These are phyloP conservation scores for Aquanectria penicillioides DNA, from an alignment of 2,329 filamentous ascomycete species.

Conservation along the genomic window DNA sequence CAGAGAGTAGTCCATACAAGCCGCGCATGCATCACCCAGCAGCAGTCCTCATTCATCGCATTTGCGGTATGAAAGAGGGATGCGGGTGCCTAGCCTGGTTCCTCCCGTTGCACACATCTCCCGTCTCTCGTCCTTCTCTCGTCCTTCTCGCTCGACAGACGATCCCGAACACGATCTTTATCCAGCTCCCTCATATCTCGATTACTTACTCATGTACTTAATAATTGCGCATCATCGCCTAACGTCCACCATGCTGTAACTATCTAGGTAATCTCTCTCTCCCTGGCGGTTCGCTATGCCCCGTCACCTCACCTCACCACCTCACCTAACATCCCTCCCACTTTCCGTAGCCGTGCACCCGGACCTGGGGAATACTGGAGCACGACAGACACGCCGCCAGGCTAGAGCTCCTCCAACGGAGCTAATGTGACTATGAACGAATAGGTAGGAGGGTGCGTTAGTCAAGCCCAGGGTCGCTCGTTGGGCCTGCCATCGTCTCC, in stretches of 20 bases:
- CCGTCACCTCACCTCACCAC: background rate
- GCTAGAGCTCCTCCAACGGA: background rate
- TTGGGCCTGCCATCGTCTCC: constrained; percentile 14
- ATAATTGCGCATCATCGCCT: too few species aligned
- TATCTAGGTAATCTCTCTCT: too few species aligned
- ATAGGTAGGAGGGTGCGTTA: constrained; percentile 12
- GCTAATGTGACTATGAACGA: constrained; percentile 11
- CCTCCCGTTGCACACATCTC: background rate
- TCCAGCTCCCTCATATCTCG: too few species aligned
- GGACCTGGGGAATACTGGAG: constrained; percentile 31
- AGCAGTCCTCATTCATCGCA: background rate
- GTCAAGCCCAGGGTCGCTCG: constrained; percentile 28
- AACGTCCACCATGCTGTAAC: too few species aligned
- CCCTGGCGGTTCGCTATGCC: too few species aligned
- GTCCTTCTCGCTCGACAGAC: too few species aligned
- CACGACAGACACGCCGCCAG: background rate
- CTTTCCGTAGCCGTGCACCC: constrained; percentile 25
- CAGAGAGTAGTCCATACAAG: background rate
- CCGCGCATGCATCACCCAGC: constrained; percentile 4
- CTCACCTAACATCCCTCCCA: background rate
- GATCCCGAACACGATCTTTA: too few species aligned
- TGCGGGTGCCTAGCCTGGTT: background rate
- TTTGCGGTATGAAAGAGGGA: background rate
- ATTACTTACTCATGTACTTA: too few species aligned
- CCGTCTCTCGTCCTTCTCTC: constrained; percentile 19